Evolutionary conservation across 2,329 filamentous ascomycete genomes (phyloP), one percentile per base, ranked within the genome.

Genomic region (Xylariaceae sp.): DNA sequence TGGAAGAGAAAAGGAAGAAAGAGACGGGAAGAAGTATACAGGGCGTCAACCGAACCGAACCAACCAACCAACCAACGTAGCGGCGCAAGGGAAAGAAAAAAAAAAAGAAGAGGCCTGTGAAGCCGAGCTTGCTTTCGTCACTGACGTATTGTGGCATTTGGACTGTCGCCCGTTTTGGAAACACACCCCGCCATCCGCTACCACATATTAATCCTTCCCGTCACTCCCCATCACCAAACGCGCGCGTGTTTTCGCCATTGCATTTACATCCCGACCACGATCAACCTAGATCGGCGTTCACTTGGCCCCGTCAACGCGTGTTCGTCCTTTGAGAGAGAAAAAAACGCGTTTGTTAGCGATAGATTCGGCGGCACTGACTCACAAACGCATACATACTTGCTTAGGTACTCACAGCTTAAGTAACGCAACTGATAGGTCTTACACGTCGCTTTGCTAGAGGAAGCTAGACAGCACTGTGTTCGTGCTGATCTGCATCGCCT

Each of bases 391-490:
- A 34, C 48, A 22, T 35, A 14, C 39, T 34, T 12, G 34, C 20
- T 38, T 19, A 32, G 23, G 29, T 21, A 37, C 22, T 25, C 11
- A 8, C 22, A 21, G 12, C 29, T 22, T 27, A 34, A 25, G 35
- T 32, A 16, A 27, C 11, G 22, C 35, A n/a, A 21, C 35, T 29
- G 23, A 19, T 40, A 17, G 16, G 20, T 20, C 14, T 10, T 33
- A 37, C 21, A 42, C 35, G 27, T 33, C 17, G 16, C 32, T 32
- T 16, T 21, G 8, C 5, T 21, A 10, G n/a, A 27, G 12, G 32
- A 43, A 40, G 41, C 47, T 40, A 35, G 48, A 44, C 49, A 32
- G 50, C 50, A 45, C 33, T 41, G 48, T 53, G 36, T 22, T 48
- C 47, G 44, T 38, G 46, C 39, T 50, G 42, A 47, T 47, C 48